Evolutionary conservation across 2,329 filamentous ascomycete genomes (phyloP).

Genomic region (Davidsoniella eucalypti): DNA sequence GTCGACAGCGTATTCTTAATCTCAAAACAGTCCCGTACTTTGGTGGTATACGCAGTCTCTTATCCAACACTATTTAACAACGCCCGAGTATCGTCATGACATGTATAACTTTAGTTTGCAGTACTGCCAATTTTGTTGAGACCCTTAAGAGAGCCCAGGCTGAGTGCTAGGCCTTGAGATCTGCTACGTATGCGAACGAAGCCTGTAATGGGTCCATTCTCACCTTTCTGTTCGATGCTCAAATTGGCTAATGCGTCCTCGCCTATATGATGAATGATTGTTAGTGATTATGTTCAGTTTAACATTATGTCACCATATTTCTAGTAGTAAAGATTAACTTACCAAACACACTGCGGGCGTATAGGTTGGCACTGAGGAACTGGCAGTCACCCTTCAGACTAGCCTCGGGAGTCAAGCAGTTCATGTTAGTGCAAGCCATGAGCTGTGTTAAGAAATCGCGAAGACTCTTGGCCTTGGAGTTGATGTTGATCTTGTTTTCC

Average conservation of each 20-base stretch:
- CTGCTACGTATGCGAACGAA: slow-evolving; percentile 97
- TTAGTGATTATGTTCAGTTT: neutral
- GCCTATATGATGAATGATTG: slow-evolving; percentile 34
- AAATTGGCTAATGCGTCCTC: slow-evolving; percentile 96
- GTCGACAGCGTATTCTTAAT: no score
- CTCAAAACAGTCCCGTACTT: no score
- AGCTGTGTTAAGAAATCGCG: slow-evolving; percentile 84
- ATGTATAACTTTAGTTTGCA: slow-evolving; percentile 14
- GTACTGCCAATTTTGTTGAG: slow-evolving; percentile 59
- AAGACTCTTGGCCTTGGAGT: slow-evolving; percentile 84
- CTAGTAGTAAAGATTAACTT: slow-evolving; percentile 28
- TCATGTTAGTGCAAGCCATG: slow-evolving; percentile 99
- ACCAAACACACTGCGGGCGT: slow-evolving; percentile 96
- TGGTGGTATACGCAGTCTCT: no score
- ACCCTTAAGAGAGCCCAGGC: slow-evolving; percentile 85
- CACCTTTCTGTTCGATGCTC: slow-evolving; percentile 94
- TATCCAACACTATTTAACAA: no score
- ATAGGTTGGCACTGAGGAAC: slow-evolving; percentile 92
- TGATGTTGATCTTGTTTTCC: slow-evolving; percentile 99
- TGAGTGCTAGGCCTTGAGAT: slow-evolving; percentile 85
- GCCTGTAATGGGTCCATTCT: slow-evolving; percentile 86
- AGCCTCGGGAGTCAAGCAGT: slow-evolving; percentile 87
- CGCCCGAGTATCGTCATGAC: no score
- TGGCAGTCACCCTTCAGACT: slow-evolving; percentile 95
- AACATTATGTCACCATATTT: neutral